A percentile compares a stretch with the other conserved stretches of the same genome.
Conservation (phyloP, 2,329 filamentous ascomycete genomes). For the Didymella exigua region DNA sequence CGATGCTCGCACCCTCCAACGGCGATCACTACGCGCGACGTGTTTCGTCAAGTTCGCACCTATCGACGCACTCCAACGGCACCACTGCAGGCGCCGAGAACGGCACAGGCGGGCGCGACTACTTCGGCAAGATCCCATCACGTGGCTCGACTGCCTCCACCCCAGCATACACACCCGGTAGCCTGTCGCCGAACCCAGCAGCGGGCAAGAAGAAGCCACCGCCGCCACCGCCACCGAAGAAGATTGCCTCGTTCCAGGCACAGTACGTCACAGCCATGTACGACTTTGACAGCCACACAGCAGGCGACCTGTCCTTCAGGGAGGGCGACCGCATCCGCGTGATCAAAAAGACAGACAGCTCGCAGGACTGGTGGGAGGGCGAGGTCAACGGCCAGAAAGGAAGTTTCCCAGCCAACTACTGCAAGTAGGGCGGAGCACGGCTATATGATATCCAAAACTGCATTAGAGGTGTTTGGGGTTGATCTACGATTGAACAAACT, state of each 20-base stretch:
- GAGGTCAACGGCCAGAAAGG: constrained; percentile 72
- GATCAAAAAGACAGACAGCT: constrained; percentile 76
- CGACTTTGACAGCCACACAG: constrained; percentile 71
- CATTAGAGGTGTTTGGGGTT: constrained; percentile 29
- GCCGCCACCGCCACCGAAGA: constrained; percentile 71
- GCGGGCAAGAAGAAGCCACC: constrained; percentile 74
- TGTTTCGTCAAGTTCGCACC: constrained; percentile 39
- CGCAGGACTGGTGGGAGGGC: constrained; percentile 88
- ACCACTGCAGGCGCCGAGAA: constrained; percentile 14
- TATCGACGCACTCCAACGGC: constrained; percentile 38
- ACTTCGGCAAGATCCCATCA: constrained; percentile 53
- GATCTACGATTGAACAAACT: too few relatives aligned
- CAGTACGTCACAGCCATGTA: constrained; percentile 75
- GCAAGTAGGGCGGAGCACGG: constrained; percentile 49
- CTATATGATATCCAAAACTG: constrained; percentile 30
- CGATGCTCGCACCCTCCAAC: constrained; percentile 39
- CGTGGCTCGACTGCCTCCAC: constrained; percentile 41
- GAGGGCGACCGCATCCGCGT: constrained; percentile 81
- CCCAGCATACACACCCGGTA: constrained; percentile 30
- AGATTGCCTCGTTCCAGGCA: constrained; percentile 55
- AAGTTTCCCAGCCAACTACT: constrained; percentile 85
- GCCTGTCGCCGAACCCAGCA: constrained; percentile 50
- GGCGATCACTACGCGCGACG: constrained; percentile 40
- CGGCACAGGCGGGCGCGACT: constrained; percentile 39
- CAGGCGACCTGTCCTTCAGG: constrained; percentile 73